These are phyloP conservation scores for Dioszegia aurantiaca DNA, from an alignment of 768 basidiomycete species.

Conservation along the genomic window DNA sequence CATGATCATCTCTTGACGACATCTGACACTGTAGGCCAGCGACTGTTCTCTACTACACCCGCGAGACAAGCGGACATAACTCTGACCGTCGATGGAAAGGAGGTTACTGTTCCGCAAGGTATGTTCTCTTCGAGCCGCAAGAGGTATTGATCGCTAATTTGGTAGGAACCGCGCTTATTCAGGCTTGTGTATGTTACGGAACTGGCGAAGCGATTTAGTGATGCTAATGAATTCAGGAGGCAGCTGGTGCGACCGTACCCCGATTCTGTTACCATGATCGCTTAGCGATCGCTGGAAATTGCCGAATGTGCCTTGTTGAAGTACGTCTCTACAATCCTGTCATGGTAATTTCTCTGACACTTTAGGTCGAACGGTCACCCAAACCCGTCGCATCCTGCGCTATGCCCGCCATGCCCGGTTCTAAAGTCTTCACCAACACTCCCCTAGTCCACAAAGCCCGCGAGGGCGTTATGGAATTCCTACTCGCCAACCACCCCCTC, in stretches of 20 bases:
- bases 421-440: slow-evolving; percentile 89
- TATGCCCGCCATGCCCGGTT: slow-evolving; percentile 94
- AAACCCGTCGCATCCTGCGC: slow-evolving; percentile 96
- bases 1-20: not conserved
- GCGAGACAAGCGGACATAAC: slow-evolving; percentile 61
- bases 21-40: slow-evolving; percentile 26
- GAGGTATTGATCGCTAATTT: slow-evolving; percentile 7
- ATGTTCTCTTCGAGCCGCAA: slow-evolving; percentile 33
- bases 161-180: slow-evolving; percentile 77
- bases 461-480: slow-evolving; percentile 98
- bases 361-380: slow-evolving; percentile 73
- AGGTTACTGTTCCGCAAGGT: slow-evolving; percentile 97
- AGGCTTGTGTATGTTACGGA: slow-evolving; percentile 63
- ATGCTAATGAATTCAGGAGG: slow-evolving; percentile 54
- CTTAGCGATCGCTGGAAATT: slow-evolving; percentile 95
- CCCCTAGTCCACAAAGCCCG: slow-evolving; percentile 66
- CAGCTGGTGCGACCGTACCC: slow-evolving; percentile 46
- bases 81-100: slow-evolving; percentile 91
- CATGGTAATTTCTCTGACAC: not conserved
- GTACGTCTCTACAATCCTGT: slow-evolving; percentile 51
- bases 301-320: slow-evolving; percentile 98
- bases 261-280: slow-evolving; percentile 57
- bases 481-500: slow-evolving; percentile 93
- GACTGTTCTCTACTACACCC: slow-evolving; percentile 40
- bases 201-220: slow-evolving; percentile 44